Conservation (phyloP, 495 filamentous ascomycete genomes). For the Penicillium desertorum region DNA sequence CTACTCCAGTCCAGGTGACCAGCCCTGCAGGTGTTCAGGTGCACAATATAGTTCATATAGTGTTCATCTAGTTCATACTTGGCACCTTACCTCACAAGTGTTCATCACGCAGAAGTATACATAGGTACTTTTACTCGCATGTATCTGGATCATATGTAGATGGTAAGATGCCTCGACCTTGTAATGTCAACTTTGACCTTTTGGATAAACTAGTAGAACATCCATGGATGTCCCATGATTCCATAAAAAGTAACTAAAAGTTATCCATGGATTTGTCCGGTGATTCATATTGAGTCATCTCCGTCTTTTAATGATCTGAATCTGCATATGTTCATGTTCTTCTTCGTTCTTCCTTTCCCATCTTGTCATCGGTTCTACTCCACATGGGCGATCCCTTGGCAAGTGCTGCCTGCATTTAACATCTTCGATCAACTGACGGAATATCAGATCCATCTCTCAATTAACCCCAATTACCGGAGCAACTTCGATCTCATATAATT, state of each 20-base stretch:
- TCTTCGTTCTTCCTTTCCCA: background rate
- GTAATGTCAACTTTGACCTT: constrained; percentile 14
- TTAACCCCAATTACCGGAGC: background rate
- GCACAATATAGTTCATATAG: background rate
- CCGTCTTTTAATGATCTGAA: background rate
- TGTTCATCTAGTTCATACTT: background rate
- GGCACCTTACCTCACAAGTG: background rate
- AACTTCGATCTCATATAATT: background rate
- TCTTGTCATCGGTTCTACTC: background rate
- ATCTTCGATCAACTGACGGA: background rate
- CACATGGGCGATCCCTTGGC: constrained; percentile 7
- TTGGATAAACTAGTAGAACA: constrained; percentile 5
- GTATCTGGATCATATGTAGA: background rate
- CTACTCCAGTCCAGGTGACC: background rate
- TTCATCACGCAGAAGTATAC: no score
- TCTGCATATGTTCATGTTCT: background rate
- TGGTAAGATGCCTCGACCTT: constrained; percentile 10
- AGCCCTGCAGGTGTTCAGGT: no score
- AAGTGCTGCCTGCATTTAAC: constrained; percentile 9
- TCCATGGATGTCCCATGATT: constrained; percentile 10
- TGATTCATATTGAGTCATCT: constrained; percentile 17
- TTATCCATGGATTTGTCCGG: constrained; percentile 3
- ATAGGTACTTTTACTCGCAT: no score
- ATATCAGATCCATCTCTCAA: background rate
- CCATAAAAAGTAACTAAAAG: background rate